Base-by-base conservation (phyloP, 2,329 filamentous ascomycete genomes). In the Neofusicoccum parvum region DNA sequence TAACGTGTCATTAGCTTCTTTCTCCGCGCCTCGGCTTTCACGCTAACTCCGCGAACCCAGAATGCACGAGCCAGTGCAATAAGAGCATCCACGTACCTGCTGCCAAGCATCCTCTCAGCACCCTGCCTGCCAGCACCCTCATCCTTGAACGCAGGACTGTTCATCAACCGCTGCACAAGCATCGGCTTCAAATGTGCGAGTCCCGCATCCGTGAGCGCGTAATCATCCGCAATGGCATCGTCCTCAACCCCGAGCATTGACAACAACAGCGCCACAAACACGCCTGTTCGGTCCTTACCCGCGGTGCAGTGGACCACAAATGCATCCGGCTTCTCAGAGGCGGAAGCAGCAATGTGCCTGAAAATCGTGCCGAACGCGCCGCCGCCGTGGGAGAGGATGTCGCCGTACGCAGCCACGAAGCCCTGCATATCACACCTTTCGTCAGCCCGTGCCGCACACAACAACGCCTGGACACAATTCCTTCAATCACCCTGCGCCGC, bases 221-320 rank as follows among this genome's bases (percentile, higher is more conserved):
- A 94, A 74, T 94, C 91, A 10, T 83, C 76, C 0, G 88, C 89
- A 34, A 78, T 75, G 1, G 56, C n/a, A 83, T 89, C 80, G 68
- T 87, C 83, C 1, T 81, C 76, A 0, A 91, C 87, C 3, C 88
- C 87, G 9, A 87, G 87, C 34, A 92, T 80, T 32, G 84, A 78
- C 45, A 92, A 80, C 9, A 93, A 74, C 46, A 94, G 70, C 3
- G 89, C 90, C 56, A 87, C 85, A 50, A 92, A 78, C 4, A 93
- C 83, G 2, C 91, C 91, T 0, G 91, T 93, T 49, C 91, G 83
- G 74, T 94, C 91, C 76, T 94, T 94, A 12, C 91, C 91, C 0
- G 89, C 90, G 0, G 90, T 91, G 75, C 91, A 93, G 72, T 94
- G 90, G 7, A 92, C 80, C 6, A 92, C 79, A 10, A 90, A 76